Evolutionary conservation across 768 basidiomycete species (phyloP), one percentile per base, ranked within the genome.

Genomic region (Holtermannia corniformis): DNA sequence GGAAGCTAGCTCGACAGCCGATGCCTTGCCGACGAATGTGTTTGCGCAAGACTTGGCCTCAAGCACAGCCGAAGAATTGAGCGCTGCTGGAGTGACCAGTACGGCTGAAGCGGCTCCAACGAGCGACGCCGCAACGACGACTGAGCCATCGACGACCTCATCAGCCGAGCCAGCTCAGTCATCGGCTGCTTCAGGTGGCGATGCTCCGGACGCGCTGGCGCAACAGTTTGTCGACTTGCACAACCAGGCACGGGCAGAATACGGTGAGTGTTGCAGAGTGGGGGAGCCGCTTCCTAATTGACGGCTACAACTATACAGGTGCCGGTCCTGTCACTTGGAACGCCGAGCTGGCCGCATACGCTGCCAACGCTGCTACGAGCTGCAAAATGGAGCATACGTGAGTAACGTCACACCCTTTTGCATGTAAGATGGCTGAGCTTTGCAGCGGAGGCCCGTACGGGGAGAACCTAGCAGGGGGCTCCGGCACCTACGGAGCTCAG

Each of bases 321-420:
- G 87, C 86, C 19, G 44, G 67, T 0, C 55, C 78, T 5, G 72
- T 90, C 44, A 79, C 78, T 0, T 90, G 86, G 85, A 81, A 75
- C 67, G 73, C 80, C 50, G 67, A 72, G 2, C 68, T 84, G 40
- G 82, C 84, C 0, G 63, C 68, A n/a, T 79, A 78, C 54, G 87
- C 87, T 4, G 79, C 82, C 63, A 65, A 77, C 51, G 86, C 84
- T 82, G 84, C 85, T 3, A 76, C 81, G 58, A 71, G 73, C 13
- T 90, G 87, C 64, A 64, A 76, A 2, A 86, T 83, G 68, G 26
- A 80, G 57, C 87, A 90, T 65, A 59, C 61, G 58, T 60, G 49
- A 46, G 58, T 56, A 4, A 4, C 12, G 13, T 21, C 16, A n/a
- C n/a, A 12, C 19, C 1, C 22, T 37, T n/a, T 25, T 23, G n/a